Conservation (phyloP, 345 rosid species). For the Salix arbutifolia region DNA sequence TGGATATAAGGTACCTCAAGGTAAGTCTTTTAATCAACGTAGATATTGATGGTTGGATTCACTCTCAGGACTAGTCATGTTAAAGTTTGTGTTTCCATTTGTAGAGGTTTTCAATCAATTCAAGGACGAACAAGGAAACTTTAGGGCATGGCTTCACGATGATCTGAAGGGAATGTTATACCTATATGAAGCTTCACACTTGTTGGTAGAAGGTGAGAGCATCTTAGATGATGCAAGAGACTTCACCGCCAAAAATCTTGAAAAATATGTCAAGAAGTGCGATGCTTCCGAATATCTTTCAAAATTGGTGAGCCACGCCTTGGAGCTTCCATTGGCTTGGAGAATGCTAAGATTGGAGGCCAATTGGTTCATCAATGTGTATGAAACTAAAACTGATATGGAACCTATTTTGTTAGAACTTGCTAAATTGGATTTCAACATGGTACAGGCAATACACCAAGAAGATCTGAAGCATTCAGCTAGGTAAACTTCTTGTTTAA, state of each 20-base stretch:
- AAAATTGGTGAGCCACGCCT: too few species aligned
- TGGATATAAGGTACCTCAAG: slow-evolving; percentile 1
- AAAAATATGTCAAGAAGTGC: background rate
- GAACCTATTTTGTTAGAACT: too few species aligned
- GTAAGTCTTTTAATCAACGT: background rate
- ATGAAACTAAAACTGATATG: too few species aligned
- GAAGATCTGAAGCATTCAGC: slow-evolving; percentile 31
- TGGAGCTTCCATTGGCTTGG: too few species aligned
- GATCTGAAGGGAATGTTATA: slow-evolving; percentile 27
- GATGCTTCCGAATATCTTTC: background rate
- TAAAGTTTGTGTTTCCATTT: background rate
- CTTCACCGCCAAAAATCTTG: slow-evolving; percentile 19
- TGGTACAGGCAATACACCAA: slow-evolving; percentile 28
- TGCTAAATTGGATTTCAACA: slow-evolving; percentile 35
- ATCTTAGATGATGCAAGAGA: slow-evolving; percentile 27
- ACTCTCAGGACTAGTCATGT: too few species aligned
- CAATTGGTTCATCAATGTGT: too few species aligned
- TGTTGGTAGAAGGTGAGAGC: slow-evolving; percentile 18
- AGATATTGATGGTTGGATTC: background rate
- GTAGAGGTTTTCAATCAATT: slow-evolving; percentile 24
- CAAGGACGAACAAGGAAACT: slow-evolving; percentile 9
- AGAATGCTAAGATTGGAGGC: too few species aligned
- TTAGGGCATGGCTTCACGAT: slow-evolving; percentile 12
- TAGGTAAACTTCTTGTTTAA: slow-evolving; percentile 5
- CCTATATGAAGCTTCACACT: slow-evolving; percentile 37